Evolutionary conservation across 2,329 filamentous ascomycete genomes (phyloP).

Genomic region (Penicillium brevicompactum): DNA sequence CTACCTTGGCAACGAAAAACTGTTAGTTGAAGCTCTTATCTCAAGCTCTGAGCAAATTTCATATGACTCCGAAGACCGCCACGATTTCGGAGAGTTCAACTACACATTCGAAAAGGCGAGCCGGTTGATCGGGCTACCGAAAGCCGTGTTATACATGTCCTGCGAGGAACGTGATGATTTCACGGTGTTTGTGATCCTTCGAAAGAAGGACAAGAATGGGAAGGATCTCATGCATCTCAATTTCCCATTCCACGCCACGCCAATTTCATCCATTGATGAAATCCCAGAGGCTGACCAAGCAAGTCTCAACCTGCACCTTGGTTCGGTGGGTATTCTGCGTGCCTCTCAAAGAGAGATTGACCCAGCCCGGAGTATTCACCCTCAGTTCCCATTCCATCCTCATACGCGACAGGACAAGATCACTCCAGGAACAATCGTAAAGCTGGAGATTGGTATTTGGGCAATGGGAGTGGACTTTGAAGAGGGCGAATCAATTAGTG

Average conservation of each 20-base stretch:
- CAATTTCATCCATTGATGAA: conserved; percentile 32
- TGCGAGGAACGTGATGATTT: conserved; percentile 48
- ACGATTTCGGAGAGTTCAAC: conserved; percentile 36
- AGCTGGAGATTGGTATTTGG: conserved; percentile 40
- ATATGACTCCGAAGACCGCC: conserved; percentile 36
- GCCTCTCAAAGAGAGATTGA: conserved; percentile 48
- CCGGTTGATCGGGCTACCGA: conserved; percentile 49
- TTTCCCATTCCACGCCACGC: conserved; percentile 42
- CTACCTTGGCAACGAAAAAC: conserved; percentile 25
- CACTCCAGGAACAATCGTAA: conserved; percentile 18
- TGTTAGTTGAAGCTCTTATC: neutral
- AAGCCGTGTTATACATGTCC: conserved; percentile 51
- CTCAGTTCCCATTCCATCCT: conserved; percentile 40
- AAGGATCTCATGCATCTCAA: conserved; percentile 47
- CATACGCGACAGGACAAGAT: conserved; percentile 47
- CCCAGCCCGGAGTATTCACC: conserved; percentile 29
- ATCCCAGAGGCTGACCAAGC: conserved; percentile 38
- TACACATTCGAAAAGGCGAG: conserved; percentile 44
- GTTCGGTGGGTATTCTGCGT: conserved; percentile 47
- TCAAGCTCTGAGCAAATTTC: conserved; percentile 19
- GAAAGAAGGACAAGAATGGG: conserved; percentile 49
- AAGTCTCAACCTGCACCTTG: conserved; percentile 46
- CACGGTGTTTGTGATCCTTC: conserved; percentile 47
- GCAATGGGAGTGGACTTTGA: conserved; percentile 50
- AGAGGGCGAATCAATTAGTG: conserved; percentile 37